Evolutionary conservation across 2,329 filamentous ascomycete species (phyloP).

Genomic region (Exophiala lecanii-corni): DNA sequence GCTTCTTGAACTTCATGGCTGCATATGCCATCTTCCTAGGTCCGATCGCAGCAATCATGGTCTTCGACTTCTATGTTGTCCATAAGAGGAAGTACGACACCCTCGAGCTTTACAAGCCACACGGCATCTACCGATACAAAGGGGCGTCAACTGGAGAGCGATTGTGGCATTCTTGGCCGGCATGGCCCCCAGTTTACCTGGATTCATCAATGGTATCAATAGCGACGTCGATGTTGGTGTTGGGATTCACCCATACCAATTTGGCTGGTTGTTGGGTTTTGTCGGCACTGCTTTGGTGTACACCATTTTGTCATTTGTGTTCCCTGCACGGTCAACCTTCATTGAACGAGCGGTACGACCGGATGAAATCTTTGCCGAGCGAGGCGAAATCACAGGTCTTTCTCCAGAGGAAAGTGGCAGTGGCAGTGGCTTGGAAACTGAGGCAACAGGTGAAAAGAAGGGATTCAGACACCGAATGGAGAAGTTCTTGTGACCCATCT

Average conservation of each 20-base stretch:
- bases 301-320: slow-evolving; percentile 35
- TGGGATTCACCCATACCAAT: slow-evolving; percentile 53
- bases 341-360: slow-evolving; percentile 31
- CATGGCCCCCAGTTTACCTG: slow-evolving; percentile 42
- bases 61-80: slow-evolving; percentile 57
- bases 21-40: slow-evolving; percentile 62
- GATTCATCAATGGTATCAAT: slow-evolving; percentile 48
- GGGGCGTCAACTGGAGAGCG: slow-evolving; percentile 49
- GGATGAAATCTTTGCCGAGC: slow-evolving; percentile 33
- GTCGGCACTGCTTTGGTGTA: slow-evolving; percentile 57
- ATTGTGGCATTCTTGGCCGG: slow-evolving; percentile 9
- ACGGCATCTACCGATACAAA: slow-evolving; percentile 49
- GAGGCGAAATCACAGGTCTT: slow-evolving; percentile 6
- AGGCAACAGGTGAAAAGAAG: slow-evolving; percentile 3
- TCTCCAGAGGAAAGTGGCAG: slow-evolving; percentile 6
- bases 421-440: slow-evolving; percentile 5
- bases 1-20: slow-evolving; percentile 61
- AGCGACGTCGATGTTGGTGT: slow-evolving; percentile 40
- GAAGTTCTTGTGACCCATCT: too few species aligned
- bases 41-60: slow-evolving; percentile 58
- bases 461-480: slow-evolving; percentile 9
- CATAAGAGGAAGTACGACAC: slow-evolving; percentile 47
- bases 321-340: slow-evolving; percentile 18
- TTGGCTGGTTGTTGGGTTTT: slow-evolving; percentile 63
- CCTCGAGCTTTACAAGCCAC: slow-evolving; percentile 49